A percentile compares a stretch with the other conserved stretches of the same genome.
These are phyloP conservation scores for Flammula alnicola DNA, from an alignment of 1,284 basidiomycete species.

Conservation along the genomic window DNA sequence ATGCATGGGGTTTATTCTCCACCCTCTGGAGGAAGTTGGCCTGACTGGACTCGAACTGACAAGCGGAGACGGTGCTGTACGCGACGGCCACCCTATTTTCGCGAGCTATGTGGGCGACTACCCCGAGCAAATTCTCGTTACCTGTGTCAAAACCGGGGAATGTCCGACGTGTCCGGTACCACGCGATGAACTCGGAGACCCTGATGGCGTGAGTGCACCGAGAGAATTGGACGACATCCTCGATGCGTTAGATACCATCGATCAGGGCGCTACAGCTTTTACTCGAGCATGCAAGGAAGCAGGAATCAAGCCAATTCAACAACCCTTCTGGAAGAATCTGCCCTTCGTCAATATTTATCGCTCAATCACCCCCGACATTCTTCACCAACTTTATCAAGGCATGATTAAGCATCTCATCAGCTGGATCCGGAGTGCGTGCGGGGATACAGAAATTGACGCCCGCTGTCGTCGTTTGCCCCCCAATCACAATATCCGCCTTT, in stretches of 20 bases:
- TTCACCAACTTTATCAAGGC: conserved; percentile 31
- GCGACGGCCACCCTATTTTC: conserved; percentile 33
- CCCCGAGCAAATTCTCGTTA: conserved; percentile 30
- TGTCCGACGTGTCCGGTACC: conserved; percentile 26
- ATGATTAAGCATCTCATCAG: conserved; percentile 40
- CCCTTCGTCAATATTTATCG: conserved; percentile 38
- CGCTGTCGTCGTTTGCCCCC: conserved; percentile 35
- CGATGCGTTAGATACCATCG: conserved; percentile 21
- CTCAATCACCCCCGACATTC: conserved; percentile 42
- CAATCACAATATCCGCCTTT: conserved; percentile 43
- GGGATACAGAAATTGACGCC: conserved; percentile 38
- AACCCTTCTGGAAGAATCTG: conserved; percentile 41
- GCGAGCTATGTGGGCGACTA: conserved; percentile 32
- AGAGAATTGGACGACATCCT: conserved; percentile 14
- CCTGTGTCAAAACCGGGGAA: conserved; percentile 18
- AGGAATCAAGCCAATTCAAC: conserved; percentile 29
- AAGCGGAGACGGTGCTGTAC: conserved; percentile 31
- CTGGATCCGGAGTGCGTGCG: conserved; percentile 30
- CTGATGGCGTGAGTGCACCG: neutral
- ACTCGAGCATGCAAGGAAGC: conserved; percentile 4
- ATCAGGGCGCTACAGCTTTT: conserved; percentile 22
- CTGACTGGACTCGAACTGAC: conserved; percentile 29
- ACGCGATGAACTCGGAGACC: conserved; percentile 17
- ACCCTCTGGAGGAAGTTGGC: conserved; percentile 33
- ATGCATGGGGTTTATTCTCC: conserved; percentile 33